phyloP scores from a whole-genome alignment of 345 rosid species.

The Camelina neglecta region DNA sequence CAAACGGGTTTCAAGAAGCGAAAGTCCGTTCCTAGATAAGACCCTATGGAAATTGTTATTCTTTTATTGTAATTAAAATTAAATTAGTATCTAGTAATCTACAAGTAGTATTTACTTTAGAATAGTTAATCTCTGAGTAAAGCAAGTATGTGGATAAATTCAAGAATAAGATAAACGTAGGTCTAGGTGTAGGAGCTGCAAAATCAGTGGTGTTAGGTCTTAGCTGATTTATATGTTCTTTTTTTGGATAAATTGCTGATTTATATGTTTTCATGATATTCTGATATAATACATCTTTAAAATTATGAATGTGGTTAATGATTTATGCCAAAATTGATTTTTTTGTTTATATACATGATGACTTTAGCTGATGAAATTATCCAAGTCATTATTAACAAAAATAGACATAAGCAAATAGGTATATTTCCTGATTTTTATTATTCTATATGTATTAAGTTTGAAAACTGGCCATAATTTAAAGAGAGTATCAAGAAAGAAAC shows the following conservation, averaged over 20 bases:
- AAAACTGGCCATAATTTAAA: neutral
- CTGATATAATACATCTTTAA: constrained; percentile 6
- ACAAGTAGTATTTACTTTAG: constrained; percentile 23
- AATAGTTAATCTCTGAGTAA: constrained; percentile 28
- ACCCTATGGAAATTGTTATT: constrained; percentile 13
- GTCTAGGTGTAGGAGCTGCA: constrained; percentile 33
- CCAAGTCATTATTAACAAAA: neutral
- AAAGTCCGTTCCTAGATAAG: constrained; percentile 27
- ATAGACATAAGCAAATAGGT: neutral
- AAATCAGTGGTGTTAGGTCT: neutral
- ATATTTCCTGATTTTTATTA: neutral
- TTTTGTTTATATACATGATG: neutral
- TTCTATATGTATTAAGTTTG: neutral
- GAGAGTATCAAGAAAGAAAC: constrained; percentile 8
- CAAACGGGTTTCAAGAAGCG: constrained; percentile 10
- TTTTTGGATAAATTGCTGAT: neutral
- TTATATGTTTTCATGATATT: neutral
- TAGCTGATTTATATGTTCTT: neutral
- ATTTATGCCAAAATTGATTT: constrained; percentile 11
- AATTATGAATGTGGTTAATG: neutral
- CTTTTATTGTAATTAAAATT: constrained; percentile 15
- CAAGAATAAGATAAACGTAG: constrained; percentile 24
- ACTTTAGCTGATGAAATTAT: neutral
- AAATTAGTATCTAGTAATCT: constrained; percentile 19
- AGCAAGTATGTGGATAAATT: constrained; percentile 33